Evolutionary conservation across 495 filamentous ascomycete genomes (phyloP).

Genomic region (Aspergillus leporis): DNA sequence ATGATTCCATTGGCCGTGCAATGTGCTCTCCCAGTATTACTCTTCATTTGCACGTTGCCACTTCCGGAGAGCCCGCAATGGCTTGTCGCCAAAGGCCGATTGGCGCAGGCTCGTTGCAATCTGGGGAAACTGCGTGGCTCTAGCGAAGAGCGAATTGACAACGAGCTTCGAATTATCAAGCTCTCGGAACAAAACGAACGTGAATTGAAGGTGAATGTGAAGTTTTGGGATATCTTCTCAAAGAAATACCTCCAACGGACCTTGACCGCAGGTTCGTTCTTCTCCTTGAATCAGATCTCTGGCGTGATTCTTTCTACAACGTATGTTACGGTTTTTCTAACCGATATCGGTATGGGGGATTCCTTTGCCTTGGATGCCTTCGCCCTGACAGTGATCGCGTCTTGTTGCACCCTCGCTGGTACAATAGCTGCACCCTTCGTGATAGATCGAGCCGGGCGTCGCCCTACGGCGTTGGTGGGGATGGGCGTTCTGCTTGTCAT

Average conservation of each 20-base stretch:
- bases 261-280: slow-evolving; percentile 38
- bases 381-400: slow-evolving; percentile 33
- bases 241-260: slow-evolving; percentile 35
- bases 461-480: slow-evolving; percentile 38
- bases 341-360: slow-evolving; percentile 30
- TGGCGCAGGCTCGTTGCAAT: slow-evolving; percentile 31
- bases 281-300: slow-evolving; percentile 41
- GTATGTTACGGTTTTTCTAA: slow-evolving; percentile 39
- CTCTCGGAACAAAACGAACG: slow-evolving; percentile 31
- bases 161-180: slow-evolving; percentile 34
- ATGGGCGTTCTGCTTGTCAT: slow-evolving; percentile 33
- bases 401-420: slow-evolving; percentile 40
- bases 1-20: slow-evolving; percentile 39
- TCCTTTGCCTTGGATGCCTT: slow-evolving; percentile 26
- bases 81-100: slow-evolving; percentile 56
- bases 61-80: slow-evolving; percentile 65
- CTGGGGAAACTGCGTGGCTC: slow-evolving; percentile 37
- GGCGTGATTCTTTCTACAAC: slow-evolving; percentile 42
- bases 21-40: slow-evolving; percentile 31
- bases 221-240: slow-evolving; percentile 41
- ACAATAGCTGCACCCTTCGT: slow-evolving; percentile 39
- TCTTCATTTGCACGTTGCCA: slow-evolving; percentile 29
- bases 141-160: slow-evolving; percentile 30
- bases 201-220: slow-evolving; percentile 25
- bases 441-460: slow-evolving; percentile 36